Percentiles rank a stretch among this genome's conserved stretches.
phyloP scores from a whole-genome alignment of 371 early-diverging fungal species.

The Nematocida sp. region DNA sequence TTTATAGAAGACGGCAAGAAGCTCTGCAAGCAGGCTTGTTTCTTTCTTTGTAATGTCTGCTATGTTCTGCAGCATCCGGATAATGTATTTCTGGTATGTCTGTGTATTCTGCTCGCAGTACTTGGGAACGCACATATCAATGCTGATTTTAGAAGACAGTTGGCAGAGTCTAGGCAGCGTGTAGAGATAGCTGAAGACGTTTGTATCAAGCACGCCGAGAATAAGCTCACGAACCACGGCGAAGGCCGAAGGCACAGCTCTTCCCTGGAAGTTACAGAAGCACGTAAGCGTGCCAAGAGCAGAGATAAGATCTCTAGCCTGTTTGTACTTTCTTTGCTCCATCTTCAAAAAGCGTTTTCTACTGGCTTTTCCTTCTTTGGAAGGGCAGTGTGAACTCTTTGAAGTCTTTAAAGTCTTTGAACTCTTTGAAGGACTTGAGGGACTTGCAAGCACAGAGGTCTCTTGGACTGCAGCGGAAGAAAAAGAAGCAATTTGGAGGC shows the following conservation, averaged over 20 bases:
- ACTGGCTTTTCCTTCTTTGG: neutral
- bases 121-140: conserved; percentile 27
- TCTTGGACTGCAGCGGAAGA: too few species aligned
- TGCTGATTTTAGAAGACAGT: neutral
- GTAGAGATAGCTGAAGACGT: conserved; percentile 3
- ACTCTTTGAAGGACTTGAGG: too few species aligned
- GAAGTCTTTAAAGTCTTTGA: neutral
- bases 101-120: too few species aligned
- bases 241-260: neutral
- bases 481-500: too few species aligned
- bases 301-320: neutral
- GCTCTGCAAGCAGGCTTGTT: neutral
- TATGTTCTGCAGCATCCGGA: neutral
- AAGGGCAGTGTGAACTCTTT: neutral
- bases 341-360: too few species aligned
- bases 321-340: neutral
- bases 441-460: too few species aligned
- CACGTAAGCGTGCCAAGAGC: conserved; percentile 8
- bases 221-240: conserved; percentile 1
- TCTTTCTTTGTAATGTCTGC: neutral
- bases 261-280: conserved; percentile 27
- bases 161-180: conserved; percentile 20
- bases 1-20: neutral
- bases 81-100: neutral
- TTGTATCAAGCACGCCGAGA: conserved; percentile 14